Evolutionary conservation across 2,329 filamentous ascomycete species (phyloP).

Genomic region (Colletotrichum tofieldiae): DNA sequence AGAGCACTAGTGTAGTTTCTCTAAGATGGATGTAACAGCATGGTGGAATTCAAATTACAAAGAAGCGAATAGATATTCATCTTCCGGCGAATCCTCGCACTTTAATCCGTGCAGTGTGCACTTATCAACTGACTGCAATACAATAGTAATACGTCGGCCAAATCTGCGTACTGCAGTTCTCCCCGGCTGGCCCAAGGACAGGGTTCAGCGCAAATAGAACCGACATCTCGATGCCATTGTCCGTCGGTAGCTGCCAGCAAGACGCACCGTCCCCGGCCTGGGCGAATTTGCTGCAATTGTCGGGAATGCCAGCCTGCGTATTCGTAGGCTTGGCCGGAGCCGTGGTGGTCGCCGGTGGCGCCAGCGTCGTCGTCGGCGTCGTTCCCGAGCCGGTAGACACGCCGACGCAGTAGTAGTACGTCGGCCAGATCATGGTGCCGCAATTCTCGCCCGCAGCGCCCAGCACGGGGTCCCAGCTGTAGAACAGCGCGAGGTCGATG

Average conservation of each 20-base stretch:
- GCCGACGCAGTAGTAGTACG: constrained; percentile 49
- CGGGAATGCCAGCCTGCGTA: constrained; percentile 17
- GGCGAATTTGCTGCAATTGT: constrained; percentile 22
- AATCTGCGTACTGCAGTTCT: constrained; percentile 46
- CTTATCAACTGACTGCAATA: constrained; percentile 12
- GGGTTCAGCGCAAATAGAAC: constrained; percentile 42
- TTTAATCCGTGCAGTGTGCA: no score
- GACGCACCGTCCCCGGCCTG: neutral
- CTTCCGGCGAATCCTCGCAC: no score
- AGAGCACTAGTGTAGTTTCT: constrained; percentile 26
- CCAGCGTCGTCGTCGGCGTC: neutral
- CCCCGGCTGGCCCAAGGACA: constrained; percentile 43
- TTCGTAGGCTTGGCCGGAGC: constrained; percentile 22
- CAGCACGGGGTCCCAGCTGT: constrained; percentile 29
- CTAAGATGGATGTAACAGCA: no score
- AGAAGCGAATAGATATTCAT: no score
- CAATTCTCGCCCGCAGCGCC: constrained; percentile 15
- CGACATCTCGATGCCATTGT: constrained; percentile 6
- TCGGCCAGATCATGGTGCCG: neutral
- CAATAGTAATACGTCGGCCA: constrained; percentile 48
- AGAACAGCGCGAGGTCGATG: constrained; percentile 18
- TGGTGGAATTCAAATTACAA: no score
- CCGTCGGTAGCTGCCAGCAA: constrained; percentile 2
- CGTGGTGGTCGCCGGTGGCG: constrained; percentile 8
- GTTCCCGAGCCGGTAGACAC: neutral